These are phyloP conservation scores for Pelargonium cotyledonis DNA, from an alignment of 441 rosid genomes.

Conservation along the genomic window DNA sequence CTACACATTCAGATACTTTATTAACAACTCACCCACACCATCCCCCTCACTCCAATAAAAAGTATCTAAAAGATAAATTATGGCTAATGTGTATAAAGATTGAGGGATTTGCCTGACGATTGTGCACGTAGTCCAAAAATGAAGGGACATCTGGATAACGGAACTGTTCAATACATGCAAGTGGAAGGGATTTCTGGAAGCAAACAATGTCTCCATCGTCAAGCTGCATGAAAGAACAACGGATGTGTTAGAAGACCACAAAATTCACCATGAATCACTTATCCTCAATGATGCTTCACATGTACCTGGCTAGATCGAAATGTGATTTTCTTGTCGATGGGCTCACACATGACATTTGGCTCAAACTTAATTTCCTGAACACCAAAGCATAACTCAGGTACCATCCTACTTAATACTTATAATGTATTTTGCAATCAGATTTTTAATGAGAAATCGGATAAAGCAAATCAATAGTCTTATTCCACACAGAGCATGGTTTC, in stretches of 20 bases:
- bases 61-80: neutral
- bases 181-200: conserved; percentile 41
- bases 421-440: neutral
- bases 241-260: conserved; percentile 17
- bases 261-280: neutral
- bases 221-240: conserved; percentile 33
- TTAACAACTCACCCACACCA: neutral
- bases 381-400: conserved; percentile 2
- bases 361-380: conserved; percentile 62
- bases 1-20: too few relatives aligned
- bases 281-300: neutral
- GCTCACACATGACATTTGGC: conserved; percentile 60
- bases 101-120: conserved; percentile 42
- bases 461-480: too few relatives aligned
- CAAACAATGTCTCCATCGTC: conserved; percentile 69
- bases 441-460: too few relatives aligned
- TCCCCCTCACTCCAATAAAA: neutral
- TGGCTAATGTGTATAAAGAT: neutral
- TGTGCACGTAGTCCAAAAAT: conserved; percentile 59
- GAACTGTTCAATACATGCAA: conserved; percentile 32
- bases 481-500: too few relatives aligned
- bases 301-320: conserved; percentile 44
- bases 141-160: conserved; percentile 57
- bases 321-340: conserved; percentile 43
- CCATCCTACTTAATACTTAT: neutral